phyloP scores from a whole-genome alignment of 257 asterid genomes.

The Solanum chilense region DNA sequence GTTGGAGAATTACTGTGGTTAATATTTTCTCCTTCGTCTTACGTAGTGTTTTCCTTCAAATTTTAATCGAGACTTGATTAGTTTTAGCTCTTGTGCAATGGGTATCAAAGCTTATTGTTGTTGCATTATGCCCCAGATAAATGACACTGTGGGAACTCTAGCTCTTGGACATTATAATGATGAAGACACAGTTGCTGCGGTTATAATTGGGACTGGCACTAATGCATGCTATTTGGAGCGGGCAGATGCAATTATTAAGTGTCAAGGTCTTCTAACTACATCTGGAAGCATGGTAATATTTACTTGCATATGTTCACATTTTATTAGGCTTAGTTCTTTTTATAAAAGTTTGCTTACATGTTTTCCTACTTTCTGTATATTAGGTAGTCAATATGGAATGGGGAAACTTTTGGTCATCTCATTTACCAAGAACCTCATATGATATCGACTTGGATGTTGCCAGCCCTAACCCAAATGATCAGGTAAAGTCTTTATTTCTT shows the following conservation, averaged over 20 bases:
- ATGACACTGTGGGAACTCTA: constrained; percentile 81
- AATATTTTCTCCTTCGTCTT: not conserved
- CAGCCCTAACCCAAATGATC: constrained; percentile 76
- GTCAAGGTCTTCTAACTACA: constrained; percentile 66
- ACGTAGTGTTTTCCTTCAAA: not conserved
- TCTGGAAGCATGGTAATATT: constrained; percentile 68
- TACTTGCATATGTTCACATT: not conserved
- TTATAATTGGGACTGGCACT: constrained; percentile 83
- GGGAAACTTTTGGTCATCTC: constrained; percentile 96
- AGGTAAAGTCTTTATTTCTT: constrained; percentile 23
- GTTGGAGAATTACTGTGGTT: not conserved
- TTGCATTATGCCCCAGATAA: constrained; percentile 32
- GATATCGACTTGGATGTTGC: constrained; percentile 70
- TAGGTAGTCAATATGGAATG: constrained; percentile 93
- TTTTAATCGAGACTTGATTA: not conserved
- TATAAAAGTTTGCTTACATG: not conserved
- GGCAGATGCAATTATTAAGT: constrained; percentile 74
- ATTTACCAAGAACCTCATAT: constrained; percentile 73
- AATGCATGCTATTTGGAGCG: constrained; percentile 91
- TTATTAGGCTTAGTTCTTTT: not conserved
- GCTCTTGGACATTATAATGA: constrained; percentile 75
- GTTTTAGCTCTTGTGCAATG: not conserved
- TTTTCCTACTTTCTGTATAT: not conserved
- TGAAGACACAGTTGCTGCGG: constrained; percentile 82
- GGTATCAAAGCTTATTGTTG: not conserved